phyloP scores from a whole-genome alignment of 164 flowering plant species.

The Chimonanthus salicifolius region DNA sequence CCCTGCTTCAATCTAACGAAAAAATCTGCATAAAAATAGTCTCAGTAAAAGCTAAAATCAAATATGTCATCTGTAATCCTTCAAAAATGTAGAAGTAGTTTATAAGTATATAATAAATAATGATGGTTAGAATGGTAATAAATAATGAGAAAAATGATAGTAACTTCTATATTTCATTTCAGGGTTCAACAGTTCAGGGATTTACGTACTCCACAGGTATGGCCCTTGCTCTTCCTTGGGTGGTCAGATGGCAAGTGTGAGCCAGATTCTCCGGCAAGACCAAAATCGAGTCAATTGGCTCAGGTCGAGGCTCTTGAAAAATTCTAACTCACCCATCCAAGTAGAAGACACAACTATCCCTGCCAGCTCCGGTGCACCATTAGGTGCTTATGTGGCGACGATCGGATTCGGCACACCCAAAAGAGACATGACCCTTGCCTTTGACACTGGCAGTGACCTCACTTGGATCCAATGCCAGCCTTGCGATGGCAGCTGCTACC shows the following conservation, averaged over 20 bases:
- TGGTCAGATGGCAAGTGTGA: constrained; percentile 6
- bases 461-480: constrained; percentile 72
- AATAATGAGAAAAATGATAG: no score
- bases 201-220: constrained; percentile 24
- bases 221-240: constrained; percentile 40
- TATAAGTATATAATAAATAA: no score
- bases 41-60: no score
- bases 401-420: constrained; percentile 68
- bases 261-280: constrained; percentile 41
- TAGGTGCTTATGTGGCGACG: constrained; percentile 49
- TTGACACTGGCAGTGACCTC: constrained; percentile 65
- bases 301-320: constrained; percentile 5
- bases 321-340: constrained; percentile 9
- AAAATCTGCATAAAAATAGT: no score
- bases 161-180: no score
- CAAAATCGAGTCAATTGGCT: constrained; percentile 43
- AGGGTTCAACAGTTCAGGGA: no score
- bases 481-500: constrained; percentile 26
- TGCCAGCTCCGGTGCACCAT: constrained; percentile 28
- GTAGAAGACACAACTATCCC: constrained; percentile 26
- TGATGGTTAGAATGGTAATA: no score
- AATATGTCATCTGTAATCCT: no score
- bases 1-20: no score
- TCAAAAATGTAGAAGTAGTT: no score
- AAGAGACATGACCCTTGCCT: constrained; percentile 34